phyloP scores from a whole-genome alignment of 2,329 filamentous ascomycete species.

The Pestalotiopsis sp. region DNA sequence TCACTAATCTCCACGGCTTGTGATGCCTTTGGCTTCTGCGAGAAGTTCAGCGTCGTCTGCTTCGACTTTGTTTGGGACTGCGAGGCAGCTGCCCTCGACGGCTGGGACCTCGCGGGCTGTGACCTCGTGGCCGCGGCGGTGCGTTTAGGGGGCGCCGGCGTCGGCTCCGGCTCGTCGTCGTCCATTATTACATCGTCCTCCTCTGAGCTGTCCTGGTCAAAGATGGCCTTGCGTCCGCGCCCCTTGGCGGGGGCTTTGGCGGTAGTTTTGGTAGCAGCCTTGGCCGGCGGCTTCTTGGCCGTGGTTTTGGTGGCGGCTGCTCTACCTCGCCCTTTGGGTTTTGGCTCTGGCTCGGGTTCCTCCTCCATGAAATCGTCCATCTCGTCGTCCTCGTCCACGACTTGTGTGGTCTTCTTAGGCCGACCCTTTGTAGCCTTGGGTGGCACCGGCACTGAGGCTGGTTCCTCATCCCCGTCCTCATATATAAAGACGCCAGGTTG shows the following conservation, averaged over 20 bases:
- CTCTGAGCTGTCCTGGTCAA: slow-evolving; percentile 37
- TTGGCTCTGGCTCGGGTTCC: slow-evolving; percentile 24
- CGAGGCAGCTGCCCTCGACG: slow-evolving; percentile 25
- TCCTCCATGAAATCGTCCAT: slow-evolving; percentile 27
- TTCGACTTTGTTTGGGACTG: slow-evolving; percentile 33
- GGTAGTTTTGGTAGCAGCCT: slow-evolving; percentile 39
- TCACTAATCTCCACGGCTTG: slow-evolving; percentile 63
- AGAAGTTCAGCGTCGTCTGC: slow-evolving; percentile 56
- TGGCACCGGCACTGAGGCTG: slow-evolving; percentile 24
- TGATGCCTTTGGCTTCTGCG: slow-evolving; percentile 46
- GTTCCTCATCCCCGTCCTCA: slow-evolving; percentile 38
- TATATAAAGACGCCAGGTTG: slow-evolving; percentile 65
- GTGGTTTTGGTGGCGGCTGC: slow-evolving; percentile 29
- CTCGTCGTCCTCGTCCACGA: slow-evolving; percentile 23
- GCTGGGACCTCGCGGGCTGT: slow-evolving; percentile 36
- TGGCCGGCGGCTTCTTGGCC: slow-evolving; percentile 40
- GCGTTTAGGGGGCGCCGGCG: slow-evolving; percentile 28
- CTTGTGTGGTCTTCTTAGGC: slow-evolving; percentile 32
- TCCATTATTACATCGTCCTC: slow-evolving; percentile 56
- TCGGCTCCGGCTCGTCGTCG: slow-evolving; percentile 49
- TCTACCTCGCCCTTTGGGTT: slow-evolving; percentile 29
- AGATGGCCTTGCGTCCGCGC: slow-evolving; percentile 43
- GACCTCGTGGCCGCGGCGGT: slow-evolving; percentile 36
- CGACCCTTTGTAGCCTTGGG: slow-evolving; percentile 37
- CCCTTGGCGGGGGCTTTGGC: slow-evolving; percentile 41